Conservation (phyloP, 192 early-diverging fungal genomes). For the Coemansia sp. region DNA sequence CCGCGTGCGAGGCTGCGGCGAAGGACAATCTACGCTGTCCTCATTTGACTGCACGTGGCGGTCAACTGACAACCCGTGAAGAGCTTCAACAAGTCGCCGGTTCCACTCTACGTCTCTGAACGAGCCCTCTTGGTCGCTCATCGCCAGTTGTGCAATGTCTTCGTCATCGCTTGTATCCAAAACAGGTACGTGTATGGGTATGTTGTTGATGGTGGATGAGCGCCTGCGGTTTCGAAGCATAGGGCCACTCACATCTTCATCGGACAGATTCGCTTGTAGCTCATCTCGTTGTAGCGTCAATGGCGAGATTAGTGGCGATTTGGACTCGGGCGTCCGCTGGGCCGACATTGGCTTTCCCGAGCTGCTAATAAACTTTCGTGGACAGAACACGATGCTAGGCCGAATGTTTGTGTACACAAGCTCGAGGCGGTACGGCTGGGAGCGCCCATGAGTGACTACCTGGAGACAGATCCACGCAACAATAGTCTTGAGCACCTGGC, state of each 20-base stretch:
- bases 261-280: neutral
- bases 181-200: neutral
- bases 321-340: neutral
- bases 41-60: conserved; percentile 6
- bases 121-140: conserved; percentile 45
- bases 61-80: conserved; percentile 17
- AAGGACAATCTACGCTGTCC: neutral
- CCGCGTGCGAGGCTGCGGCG: neutral
- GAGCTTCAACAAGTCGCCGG: conserved; percentile 37
- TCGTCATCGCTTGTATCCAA: conserved; percentile 4
- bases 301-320: conserved; percentile 14
- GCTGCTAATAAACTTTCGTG: conserved; percentile 40
- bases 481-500: conserved; percentile 77
- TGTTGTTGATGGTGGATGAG: conserved; percentile 7
- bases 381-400: conserved; percentile 23
- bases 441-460: conserved; percentile 69
- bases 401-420: conserved; percentile 47
- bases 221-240: conserved; percentile 2
- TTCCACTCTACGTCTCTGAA: conserved; percentile 25
- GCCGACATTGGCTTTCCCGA: conserved; percentile 33
- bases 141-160: conserved; percentile 21
- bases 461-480: conserved; percentile 86
- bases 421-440: conserved; percentile 40
- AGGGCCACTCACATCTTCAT: neutral
- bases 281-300: neutral